These are phyloP conservation scores for Gnetum montanum DNA, from an alignment of 75 land plant species.

Conservation along the genomic window DNA sequence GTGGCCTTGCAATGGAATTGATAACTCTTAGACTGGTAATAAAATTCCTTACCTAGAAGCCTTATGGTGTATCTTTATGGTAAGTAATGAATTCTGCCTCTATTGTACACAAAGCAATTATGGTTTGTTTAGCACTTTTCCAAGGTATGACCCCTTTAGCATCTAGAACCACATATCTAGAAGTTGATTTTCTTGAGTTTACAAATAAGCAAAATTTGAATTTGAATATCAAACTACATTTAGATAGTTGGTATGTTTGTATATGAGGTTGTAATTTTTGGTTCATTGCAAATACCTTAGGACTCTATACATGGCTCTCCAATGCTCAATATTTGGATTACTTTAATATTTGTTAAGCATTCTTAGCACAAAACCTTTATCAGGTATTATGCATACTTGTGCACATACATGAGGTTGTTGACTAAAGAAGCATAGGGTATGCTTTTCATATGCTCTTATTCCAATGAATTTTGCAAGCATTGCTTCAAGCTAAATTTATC, in stretches of 20 bases:
- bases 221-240: conserved; percentile 23
- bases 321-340: not conserved
- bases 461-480: not conserved
- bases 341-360: not conserved
- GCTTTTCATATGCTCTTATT: not conserved
- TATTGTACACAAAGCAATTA: conserved; percentile 15
- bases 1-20: too few relatives aligned
- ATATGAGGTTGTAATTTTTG: conserved; percentile 11
- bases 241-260: not conserved
- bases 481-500: not conserved
- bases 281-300: conserved; percentile 7
- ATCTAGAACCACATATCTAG: conserved; percentile 17
- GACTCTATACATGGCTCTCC: not conserved
- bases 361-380: conserved; percentile 2
- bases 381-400: not conserved
- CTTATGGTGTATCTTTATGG: conserved; percentile 17
- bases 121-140: conserved; percentile 16
- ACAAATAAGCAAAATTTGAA: conserved; percentile 21
- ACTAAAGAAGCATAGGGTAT: not conserved
- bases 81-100: conserved; percentile 22
- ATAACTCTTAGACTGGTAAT: too few relatives aligned
- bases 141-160: conserved; percentile 15
- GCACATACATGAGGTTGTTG: not conserved
- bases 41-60: conserved; percentile 15
- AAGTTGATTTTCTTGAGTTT: conserved; percentile 14